A percentile compares a stretch with the other conserved stretches of the same genome.
These are phyloP conservation scores for Poa annua DNA, from an alignment of 176 grass and related monocot genomes.

Conservation along the genomic window DNA sequence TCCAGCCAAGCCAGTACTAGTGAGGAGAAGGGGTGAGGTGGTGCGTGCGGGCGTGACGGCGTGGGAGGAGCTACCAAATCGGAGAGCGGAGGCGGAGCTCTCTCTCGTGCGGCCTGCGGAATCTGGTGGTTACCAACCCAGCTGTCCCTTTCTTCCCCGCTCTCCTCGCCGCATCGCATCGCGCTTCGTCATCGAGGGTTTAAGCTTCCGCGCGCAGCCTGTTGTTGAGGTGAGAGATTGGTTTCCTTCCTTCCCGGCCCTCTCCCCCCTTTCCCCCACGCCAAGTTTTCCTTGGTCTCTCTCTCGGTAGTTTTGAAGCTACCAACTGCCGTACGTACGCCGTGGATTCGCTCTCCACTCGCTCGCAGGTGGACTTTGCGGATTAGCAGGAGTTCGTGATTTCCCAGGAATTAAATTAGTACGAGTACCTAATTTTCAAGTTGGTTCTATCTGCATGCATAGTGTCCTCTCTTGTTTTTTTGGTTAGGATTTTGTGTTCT, in stretches of 20 bases:
- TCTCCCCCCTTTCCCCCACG: too few relatives aligned
- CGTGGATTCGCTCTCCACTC: too few relatives aligned
- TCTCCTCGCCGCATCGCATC: not conserved
- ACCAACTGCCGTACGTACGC: too few relatives aligned
- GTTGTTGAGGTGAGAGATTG: slow-evolving; percentile 34
- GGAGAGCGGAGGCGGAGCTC: not conserved
- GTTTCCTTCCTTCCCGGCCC: not conserved
- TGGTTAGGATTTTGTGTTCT: not conserved
- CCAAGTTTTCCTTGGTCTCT: too few relatives aligned
- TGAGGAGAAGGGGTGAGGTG: not conserved
- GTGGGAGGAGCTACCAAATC: slow-evolving; percentile 23
- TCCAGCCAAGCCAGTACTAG: not conserved
- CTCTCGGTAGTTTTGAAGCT: too few relatives aligned
- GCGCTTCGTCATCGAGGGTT: not conserved
- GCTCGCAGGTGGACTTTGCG: too few relatives aligned
- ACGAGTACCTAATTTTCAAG: too few relatives aligned
- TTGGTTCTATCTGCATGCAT: not conserved
- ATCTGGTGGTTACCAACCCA: slow-evolving; percentile 26
- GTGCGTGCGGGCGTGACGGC: not conserved
- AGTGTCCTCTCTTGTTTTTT: not conserved
- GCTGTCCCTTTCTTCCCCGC: not conserved
- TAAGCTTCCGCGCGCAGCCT: not conserved
- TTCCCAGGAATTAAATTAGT: too few relatives aligned
- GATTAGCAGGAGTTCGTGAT: too few relatives aligned
- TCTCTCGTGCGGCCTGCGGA: not conserved